Conservation (phyloP, 2,329 filamentous ascomycete genomes). For the Colletotrichum liriopes region DNA sequence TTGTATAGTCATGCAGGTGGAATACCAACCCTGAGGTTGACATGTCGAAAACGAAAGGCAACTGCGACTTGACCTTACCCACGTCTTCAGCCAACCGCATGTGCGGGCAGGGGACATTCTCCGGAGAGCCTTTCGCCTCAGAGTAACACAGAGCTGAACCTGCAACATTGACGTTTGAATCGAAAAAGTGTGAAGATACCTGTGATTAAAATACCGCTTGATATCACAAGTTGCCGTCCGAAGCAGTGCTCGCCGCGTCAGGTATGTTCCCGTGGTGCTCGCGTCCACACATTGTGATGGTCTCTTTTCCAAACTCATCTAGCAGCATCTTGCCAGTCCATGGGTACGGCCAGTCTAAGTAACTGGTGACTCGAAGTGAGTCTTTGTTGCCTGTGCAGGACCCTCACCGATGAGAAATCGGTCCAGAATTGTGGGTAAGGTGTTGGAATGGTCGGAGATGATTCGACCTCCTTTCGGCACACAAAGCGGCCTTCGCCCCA, state of each 20-base stretch:
- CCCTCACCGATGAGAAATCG: constrained; percentile 35
- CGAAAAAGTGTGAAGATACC: neutral
- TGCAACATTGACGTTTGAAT: constrained; percentile 18
- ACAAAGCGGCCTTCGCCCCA: constrained; percentile 24
- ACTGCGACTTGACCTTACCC: constrained; percentile 23
- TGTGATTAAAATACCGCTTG: neutral
- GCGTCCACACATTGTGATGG: neutral
- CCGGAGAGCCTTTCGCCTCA: constrained; percentile 25
- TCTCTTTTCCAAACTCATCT: neutral
- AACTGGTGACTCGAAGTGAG: constrained; percentile 18
- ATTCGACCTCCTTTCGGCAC: constrained; percentile 31
- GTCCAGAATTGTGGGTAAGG: constrained; percentile 26
- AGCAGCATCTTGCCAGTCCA: constrained; percentile 8
- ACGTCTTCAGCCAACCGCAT: constrained; percentile 19
- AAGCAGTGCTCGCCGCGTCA: neutral
- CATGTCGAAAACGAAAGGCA: neutral
- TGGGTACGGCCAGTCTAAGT: constrained; percentile 4
- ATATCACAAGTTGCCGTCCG: constrained; percentile 5
- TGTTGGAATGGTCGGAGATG: constrained; percentile 20
- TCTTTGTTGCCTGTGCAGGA: constrained; percentile 17
- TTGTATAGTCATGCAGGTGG: constrained; percentile 14
- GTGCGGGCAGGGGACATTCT: constrained; percentile 12
- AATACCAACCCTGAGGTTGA: neutral
- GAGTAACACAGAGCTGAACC: constrained; percentile 22
- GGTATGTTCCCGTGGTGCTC: constrained; percentile 10